Base-by-base conservation (phyloP, 2,329 filamentous ascomycete genomes). In the Cladophialophora exuberans region DNA sequence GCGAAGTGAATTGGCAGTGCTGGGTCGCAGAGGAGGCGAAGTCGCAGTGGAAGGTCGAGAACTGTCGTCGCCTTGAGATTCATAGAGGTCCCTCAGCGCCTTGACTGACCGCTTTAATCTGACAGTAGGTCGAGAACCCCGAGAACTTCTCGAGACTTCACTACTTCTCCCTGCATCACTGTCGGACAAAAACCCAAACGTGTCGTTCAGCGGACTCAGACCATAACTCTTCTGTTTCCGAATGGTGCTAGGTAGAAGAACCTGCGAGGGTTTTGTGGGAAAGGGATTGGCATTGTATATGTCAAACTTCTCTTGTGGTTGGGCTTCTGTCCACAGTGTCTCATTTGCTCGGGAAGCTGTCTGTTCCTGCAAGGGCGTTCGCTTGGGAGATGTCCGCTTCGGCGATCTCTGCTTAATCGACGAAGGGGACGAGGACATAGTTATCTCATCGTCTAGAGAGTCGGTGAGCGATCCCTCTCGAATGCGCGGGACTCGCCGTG, bases 231-330 rank as follows among this genome's bases (percentile, higher is more conserved):
- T 59, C 52, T 62, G 53, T 35, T 59, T 62, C 20, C 56, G 56
- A 17, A 65, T 68, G 3, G 72, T 69, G 35, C 68, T 70, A 4
- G 75, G 75, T 11, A 74, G 59, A 25, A 78, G 66, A 18, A 77
- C 67, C 59, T 78, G 75, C 45, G 73, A 72, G 13, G 74, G 72
- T 53, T 76, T 77, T 10, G 75, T 76, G n/a, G 75, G 75, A 60
- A 73, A 77, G 13, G 75, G 75, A 13, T 70, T 74, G 31, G 70
- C 62, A 9, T 70, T 67, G 62, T 75, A 76, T 46, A 76, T 65
- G 60, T 73, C 66, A 41, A 62, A 63, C 44, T 72, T 45, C 39
- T 57, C 55, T 47, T 56, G 69, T 9, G 53, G 50, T 17, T 44
- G 55, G 18, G 48, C 48, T 22, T 72, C 68, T 54, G 65, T 68